Base-by-base conservation (phyloP, 495 filamentous ascomycete genomes). In the Penicillium canariense region DNA sequence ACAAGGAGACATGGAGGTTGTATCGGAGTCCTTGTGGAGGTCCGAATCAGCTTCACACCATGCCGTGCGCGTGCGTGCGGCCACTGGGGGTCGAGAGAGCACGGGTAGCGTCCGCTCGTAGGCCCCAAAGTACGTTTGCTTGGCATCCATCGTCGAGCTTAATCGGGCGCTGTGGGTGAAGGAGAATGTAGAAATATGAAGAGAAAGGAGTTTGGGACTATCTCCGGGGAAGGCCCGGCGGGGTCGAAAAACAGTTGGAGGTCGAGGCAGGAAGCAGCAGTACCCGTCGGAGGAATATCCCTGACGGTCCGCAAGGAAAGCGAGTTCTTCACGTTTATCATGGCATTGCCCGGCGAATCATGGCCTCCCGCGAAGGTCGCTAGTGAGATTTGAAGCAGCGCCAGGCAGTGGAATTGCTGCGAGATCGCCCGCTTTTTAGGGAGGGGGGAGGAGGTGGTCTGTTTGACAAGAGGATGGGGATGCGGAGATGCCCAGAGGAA, bases 101-200 rank as follows among this genome's bases (percentile, higher is more conserved):
- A 73, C 55, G 27, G 68, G 70, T 31, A 70, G 48, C 25, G 58
- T 55, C 28, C 69, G 63, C 56, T 68, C 56, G 53, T 63, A 56
- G 28, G 57, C 60, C 23, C 42, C 14, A 20, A 56, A 27, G 23
- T 58, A 65, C n/a, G 58, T 28, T 34, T 68, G 25, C 62, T 71
- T 65, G 65, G 68, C 58, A 47, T 70, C 66, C 70, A 75, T 75
- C 47, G 59, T 61, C 62, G 55, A 59, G 47, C 52, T 56, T 52
- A 53, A 56, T 36, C 34, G 39, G 53, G 52, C 48, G 53, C 45
- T n/a, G 23, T 46, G 51, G 51, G 39, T 17, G 35, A 32, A 44
- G 23, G 58, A 35, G 45, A n/a, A n/a, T n/a, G n/a, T n/a, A n/a
- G 36, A 22, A 49, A 45, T 52, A 49, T 50, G 40, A 55, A 27